Percentiles rank a stretch among this genome's conserved stretches.
phyloP scores from a whole-genome alignment of 2,329 filamentous ascomycete genomes.

The Arthrobotrys megalospora region DNA sequence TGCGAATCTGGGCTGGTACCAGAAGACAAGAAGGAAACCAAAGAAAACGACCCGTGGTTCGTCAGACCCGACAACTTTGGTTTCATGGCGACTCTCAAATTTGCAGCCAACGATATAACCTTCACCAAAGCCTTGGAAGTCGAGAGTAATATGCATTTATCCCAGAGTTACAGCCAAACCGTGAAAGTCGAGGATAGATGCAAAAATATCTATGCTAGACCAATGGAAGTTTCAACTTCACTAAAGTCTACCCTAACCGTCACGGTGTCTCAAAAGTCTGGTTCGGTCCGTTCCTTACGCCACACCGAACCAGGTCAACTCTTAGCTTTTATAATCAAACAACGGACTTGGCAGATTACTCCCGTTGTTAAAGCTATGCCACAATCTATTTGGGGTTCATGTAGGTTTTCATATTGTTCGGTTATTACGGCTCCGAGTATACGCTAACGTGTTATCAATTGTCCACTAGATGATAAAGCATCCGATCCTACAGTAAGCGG shows the following conservation, averaged over 20 bases:
- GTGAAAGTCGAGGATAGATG: not conserved
- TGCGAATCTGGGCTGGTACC: slow-evolving; percentile 16
- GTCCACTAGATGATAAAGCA: too few relatives aligned
- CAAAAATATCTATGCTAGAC: slow-evolving; percentile 15
- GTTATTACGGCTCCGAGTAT: too few relatives aligned
- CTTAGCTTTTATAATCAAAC: not conserved
- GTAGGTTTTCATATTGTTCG: too few relatives aligned
- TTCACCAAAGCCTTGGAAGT: not conserved
- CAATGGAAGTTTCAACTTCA: not conserved
- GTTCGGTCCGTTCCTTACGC: not conserved
- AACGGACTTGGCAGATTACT: too few relatives aligned
- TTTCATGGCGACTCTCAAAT: slow-evolving; percentile 4
- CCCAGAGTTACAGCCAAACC: not conserved
- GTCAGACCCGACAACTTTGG: slow-evolving; percentile 9
- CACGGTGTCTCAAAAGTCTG: not conserved
- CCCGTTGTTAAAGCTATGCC: too few relatives aligned
- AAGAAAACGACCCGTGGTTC: not conserved
- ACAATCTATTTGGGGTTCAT: too few relatives aligned
- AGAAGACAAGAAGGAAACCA: slow-evolving; percentile 31
- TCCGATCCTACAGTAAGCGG: too few relatives aligned
- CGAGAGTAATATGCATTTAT: not conserved
- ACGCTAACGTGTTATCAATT: too few relatives aligned
- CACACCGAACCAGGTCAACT: not conserved
- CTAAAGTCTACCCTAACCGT: not conserved
- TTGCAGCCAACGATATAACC: slow-evolving; percentile 6